Conservation (phyloP, 2,329 filamentous ascomycete genomes). For the Chaetomium strumarium region DNA sequence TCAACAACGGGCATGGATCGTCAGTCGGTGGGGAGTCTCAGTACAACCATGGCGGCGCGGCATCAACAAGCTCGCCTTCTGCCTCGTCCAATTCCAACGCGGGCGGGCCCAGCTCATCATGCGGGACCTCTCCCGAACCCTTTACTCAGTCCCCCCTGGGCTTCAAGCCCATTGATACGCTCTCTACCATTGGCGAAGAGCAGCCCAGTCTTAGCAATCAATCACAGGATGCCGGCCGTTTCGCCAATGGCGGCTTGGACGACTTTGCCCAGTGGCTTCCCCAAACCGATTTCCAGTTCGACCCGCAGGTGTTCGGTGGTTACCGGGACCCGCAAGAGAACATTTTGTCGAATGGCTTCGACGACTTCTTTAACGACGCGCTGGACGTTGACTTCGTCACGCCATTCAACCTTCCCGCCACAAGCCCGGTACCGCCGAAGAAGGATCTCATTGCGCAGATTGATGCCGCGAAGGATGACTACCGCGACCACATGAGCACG, state of each 20-base stretch:
- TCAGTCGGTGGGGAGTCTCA: slow-evolving; percentile 48
- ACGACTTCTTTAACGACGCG: slow-evolving; percentile 69
- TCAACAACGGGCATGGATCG: slow-evolving; percentile 40
- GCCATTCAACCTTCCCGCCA: slow-evolving; percentile 63
- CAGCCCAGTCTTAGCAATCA: slow-evolving; percentile 47
- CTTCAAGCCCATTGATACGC: slow-evolving; percentile 57
- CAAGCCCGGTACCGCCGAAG: slow-evolving; percentile 44
- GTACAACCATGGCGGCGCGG: slow-evolving; percentile 41
- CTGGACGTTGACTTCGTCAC: slow-evolving; percentile 76
- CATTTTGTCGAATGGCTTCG: slow-evolving; percentile 64
- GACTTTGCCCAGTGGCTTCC: slow-evolving; percentile 66
- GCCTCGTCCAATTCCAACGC: slow-evolving; percentile 55
- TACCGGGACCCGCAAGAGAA: slow-evolving; percentile 89
- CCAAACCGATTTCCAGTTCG: slow-evolving; percentile 80
- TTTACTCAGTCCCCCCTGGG: slow-evolving; percentile 63
- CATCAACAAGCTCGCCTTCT: slow-evolving; percentile 59
- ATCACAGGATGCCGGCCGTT: slow-evolving; percentile 37
- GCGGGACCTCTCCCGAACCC: slow-evolving; percentile 73
- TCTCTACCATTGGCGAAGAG: slow-evolving; percentile 63
- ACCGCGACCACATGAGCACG: slow-evolving; percentile 60
- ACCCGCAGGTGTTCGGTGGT: slow-evolving; percentile 84
- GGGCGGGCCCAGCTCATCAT: slow-evolving; percentile 56
- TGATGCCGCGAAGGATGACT: slow-evolving; percentile 66
- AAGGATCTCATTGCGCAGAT: slow-evolving; percentile 72
- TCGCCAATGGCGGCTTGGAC: slow-evolving; percentile 42